Percentiles rank a stretch among this genome's conserved stretches.
Conservation (phyloP, 2,329 filamentous ascomycete genomes). For the Neofusicoccum cordaticola region DNA sequence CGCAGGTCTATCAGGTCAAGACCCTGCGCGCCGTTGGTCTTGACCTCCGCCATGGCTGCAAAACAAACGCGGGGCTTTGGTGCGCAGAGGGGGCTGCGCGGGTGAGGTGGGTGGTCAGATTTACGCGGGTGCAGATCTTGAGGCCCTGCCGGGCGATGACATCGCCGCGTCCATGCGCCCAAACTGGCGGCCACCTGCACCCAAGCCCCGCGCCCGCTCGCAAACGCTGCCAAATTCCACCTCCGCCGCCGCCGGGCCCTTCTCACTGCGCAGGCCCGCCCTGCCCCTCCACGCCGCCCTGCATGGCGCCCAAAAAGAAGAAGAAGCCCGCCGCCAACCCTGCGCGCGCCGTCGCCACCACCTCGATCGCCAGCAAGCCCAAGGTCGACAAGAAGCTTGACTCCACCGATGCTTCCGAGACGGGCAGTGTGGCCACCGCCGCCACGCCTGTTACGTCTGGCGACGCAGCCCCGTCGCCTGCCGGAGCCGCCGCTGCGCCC, state of each 20-base stretch:
- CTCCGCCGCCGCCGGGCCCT: not conserved
- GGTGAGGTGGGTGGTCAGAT: slow-evolving; percentile 4
- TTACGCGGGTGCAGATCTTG: slow-evolving; percentile 17
- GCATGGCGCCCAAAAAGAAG: slow-evolving; percentile 82
- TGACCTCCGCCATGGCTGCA: slow-evolving; percentile 34
- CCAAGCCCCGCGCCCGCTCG: not conserved
- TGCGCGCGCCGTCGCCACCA: slow-evolving; percentile 89
- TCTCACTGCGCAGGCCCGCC: not conserved
- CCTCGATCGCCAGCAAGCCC: slow-evolving; percentile 80
- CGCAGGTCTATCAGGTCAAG: slow-evolving; percentile 37
- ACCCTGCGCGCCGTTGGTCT: slow-evolving; percentile 31
- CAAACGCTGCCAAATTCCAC: not conserved
- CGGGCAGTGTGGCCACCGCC: slow-evolving; percentile 13
- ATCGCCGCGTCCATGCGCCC: slow-evolving; percentile 8
- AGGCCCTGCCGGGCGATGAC: not conserved
- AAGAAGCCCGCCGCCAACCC: slow-evolving; percentile 87
- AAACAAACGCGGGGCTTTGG: not conserved
- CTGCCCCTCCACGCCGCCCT: not conserved
- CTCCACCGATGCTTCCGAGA: slow-evolving; percentile 25
- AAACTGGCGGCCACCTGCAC: not conserved
- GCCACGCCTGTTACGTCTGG: slow-evolving; percentile 9
- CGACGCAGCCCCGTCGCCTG: slow-evolving; percentile 9
- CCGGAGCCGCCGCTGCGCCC: slow-evolving; percentile 21
- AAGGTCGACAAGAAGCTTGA: slow-evolving; percentile 47
- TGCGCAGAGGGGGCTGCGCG: slow-evolving; percentile 6